These are phyloP conservation scores for Flagelloscypha sp. DNA, from an alignment of 768 basidiomycete genomes.

Conservation along the genomic window DNA sequence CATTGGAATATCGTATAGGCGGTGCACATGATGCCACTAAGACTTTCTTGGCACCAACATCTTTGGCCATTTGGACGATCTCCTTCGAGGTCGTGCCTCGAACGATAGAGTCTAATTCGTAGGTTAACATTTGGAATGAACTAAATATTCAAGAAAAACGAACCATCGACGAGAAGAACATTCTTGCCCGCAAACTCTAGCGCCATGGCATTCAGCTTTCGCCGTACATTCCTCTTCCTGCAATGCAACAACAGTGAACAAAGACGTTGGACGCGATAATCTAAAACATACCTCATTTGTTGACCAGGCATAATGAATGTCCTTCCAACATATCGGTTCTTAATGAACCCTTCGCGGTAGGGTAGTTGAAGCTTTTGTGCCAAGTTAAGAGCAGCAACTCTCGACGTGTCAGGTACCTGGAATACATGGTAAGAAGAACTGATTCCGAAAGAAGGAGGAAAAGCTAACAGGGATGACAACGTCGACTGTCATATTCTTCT, in stretches of 20 bases:
- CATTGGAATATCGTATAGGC: conserved; percentile 89
- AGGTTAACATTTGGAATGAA: conserved; percentile 1
- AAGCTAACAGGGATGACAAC: conserved; percentile 85
- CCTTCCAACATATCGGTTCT: conserved; percentile 96
- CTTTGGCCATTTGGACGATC: conserved; percentile 98
- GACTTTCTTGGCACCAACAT: conserved; percentile 94
- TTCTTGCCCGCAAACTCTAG: conserved; percentile 89
- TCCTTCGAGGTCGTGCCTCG: conserved; percentile 98
- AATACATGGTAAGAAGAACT: not conserved
- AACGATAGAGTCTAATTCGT: conserved; percentile 81
- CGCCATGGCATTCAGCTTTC: conserved; percentile 98
- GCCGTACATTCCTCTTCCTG: conserved; percentile 88
- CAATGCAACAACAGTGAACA: conserved; percentile 1
- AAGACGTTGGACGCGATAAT: not conserved
- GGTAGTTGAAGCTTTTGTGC: conserved; percentile 86
- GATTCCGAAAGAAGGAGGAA: conserved; percentile 4
- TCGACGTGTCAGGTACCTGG: conserved; percentile 91
- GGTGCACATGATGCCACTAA: conserved; percentile 96
- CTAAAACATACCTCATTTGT: conserved; percentile 62
- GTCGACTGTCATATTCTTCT: conserved; percentile 68
- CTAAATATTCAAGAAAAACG: conserved; percentile 11
- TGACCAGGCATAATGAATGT: conserved; percentile 99
- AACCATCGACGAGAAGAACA: conserved; percentile 93
- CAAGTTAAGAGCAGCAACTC: conserved; percentile 91
- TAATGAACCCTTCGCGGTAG: conserved; percentile 97